Base-by-base conservation (phyloP, 2,329 filamentous ascomycete genomes). In the Fusarium duplospermum region DNA sequence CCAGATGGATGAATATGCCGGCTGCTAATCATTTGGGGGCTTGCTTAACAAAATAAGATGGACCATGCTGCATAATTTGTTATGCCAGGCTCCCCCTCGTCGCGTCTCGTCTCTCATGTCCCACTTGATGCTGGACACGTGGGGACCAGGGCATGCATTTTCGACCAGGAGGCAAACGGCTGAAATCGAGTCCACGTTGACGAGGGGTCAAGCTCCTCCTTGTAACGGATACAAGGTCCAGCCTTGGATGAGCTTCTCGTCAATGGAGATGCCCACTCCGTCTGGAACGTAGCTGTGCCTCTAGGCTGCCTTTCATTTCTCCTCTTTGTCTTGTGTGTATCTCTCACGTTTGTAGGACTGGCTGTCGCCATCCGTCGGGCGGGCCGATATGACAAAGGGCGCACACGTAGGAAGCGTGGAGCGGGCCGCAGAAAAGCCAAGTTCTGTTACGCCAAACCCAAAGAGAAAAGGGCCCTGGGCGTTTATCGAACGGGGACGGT, bases 71-170 rank as follows among this genome's bases (percentile, higher is more conserved):
- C 45, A 73, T 73, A 67, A 61, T 33, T 60, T 54, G 27, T 36
- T 72, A 29, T 72, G 70, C 33, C 31, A 3, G 45, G 4, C 29
- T 31, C 29, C 24, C 18, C 31, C 29, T 20, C 50, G 54, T 35
- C 58, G 42, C 22, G 24, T 29, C 35, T 33, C 50, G 33, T 57
- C 61, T 20, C 24, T 50, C 18, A 22, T 29, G 18, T 52, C 59
- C 72, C 72, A 74, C 72, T 74, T 72, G 72, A 63, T 61, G 65
- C 40, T 72, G 47, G 69, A 75, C 72, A 74, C 72, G 72, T 74
- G 72, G 72, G 66, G 59, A 52, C 64, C 24, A 8, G 57, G 45
- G 58, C 45, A 31, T 24, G 24, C 9, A 31, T 31, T 42, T n/a
- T 47, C 40, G 31, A 50, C 36, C 31, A 50, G 24, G 35, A 27